Conservation (phyloP, 345 rosid genomes). For the Eutrema heterophyllum region DNA sequence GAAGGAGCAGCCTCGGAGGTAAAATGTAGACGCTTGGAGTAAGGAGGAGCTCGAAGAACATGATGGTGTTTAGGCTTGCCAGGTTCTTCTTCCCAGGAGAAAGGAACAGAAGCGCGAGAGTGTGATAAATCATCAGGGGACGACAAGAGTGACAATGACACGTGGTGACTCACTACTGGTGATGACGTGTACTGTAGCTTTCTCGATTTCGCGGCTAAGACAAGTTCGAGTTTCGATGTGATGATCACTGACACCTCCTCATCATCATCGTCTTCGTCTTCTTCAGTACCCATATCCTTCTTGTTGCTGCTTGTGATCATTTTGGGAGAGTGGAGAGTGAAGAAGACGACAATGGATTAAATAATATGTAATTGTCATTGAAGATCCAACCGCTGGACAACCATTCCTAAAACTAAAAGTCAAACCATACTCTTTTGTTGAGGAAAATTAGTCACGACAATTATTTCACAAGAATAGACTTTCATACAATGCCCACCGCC, state of each 20-base stretch:
- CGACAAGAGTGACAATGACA: slow-evolving; percentile 7
- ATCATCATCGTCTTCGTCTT: slow-evolving; percentile 13
- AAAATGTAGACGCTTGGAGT: slow-evolving; percentile 42
- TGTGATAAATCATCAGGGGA: slow-evolving; percentile 35
- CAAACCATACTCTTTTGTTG: slow-evolving; percentile 27
- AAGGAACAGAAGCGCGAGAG: slow-evolving; percentile 68
- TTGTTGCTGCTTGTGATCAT: slow-evolving; percentile 3
- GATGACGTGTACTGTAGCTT: slow-evolving; percentile 22
- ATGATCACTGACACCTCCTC: not conserved
- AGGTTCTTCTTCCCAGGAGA: slow-evolving; percentile 81
- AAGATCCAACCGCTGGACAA: not conserved
- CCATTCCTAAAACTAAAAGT: slow-evolving; percentile 10
- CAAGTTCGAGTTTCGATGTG: slow-evolving; percentile 33
- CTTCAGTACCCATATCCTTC: slow-evolving; percentile 23
- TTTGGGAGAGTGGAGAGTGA: not conserved
- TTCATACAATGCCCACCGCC: not conserved
- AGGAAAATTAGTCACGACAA: slow-evolving; percentile 14
- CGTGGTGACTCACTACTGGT: slow-evolving; percentile 28
- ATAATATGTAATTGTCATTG: not conserved
- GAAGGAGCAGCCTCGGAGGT: slow-evolving; percentile 50
- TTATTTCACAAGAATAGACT: not conserved
- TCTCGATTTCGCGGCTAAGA: slow-evolving; percentile 29
- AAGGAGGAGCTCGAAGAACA: slow-evolving; percentile 9
- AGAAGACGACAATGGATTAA: slow-evolving; percentile 7
- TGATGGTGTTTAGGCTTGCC: slow-evolving; percentile 60